These are phyloP conservation scores for Skeletonema costatum DNA, from an alignment of 108 stramenopile genomes.

Conservation along the genomic window DNA sequence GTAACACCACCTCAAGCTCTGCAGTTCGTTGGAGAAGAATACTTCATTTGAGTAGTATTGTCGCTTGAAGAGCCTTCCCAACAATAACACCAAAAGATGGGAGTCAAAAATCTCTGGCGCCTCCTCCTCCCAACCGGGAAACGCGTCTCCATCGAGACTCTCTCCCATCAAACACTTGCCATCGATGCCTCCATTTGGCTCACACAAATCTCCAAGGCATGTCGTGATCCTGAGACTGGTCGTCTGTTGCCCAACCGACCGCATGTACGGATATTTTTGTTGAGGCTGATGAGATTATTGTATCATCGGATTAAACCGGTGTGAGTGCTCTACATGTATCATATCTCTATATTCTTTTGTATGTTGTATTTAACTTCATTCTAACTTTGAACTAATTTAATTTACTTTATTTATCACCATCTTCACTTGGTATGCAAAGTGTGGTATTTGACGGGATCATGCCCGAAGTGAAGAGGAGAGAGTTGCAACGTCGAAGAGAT, in stretches of 20 bases:
- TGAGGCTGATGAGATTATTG: slow-evolving; percentile 91
- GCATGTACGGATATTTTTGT: slow-evolving; percentile 93
- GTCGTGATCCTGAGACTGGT: slow-evolving; percentile 92
- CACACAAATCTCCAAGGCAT: slow-evolving; percentile 97
- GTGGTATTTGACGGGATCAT: slow-evolving; percentile 36
- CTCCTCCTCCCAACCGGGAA: slow-evolving; percentile 93
- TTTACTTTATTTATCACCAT: background rate
- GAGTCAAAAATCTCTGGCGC: slow-evolving; percentile 92
- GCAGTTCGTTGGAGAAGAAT: too few species aligned
- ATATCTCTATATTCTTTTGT: slow-evolving; percentile 12
- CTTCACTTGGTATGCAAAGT: background rate
- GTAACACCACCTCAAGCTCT: too few species aligned
- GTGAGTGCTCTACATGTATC: slow-evolving; percentile 96
- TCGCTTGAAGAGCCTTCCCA: too few species aligned
- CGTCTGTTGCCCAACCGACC: slow-evolving; percentile 79
- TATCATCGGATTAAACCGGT: slow-evolving; percentile 96
- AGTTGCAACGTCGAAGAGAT: slow-evolving; percentile 62
- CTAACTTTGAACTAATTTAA: background rate
- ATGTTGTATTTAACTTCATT: background rate
- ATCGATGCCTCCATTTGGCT: slow-evolving; percentile 98
- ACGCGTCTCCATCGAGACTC: slow-evolving; percentile 94
- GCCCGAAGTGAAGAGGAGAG: slow-evolving; percentile 91
- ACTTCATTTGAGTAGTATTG: too few species aligned
- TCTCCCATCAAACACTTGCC: slow-evolving; percentile 94
- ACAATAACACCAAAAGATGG: slow-evolving; percentile 57